These are phyloP conservation scores for Cylindrodendrum hubeiense DNA, from an alignment of 2,329 filamentous ascomycete species.

Conservation along the genomic window DNA sequence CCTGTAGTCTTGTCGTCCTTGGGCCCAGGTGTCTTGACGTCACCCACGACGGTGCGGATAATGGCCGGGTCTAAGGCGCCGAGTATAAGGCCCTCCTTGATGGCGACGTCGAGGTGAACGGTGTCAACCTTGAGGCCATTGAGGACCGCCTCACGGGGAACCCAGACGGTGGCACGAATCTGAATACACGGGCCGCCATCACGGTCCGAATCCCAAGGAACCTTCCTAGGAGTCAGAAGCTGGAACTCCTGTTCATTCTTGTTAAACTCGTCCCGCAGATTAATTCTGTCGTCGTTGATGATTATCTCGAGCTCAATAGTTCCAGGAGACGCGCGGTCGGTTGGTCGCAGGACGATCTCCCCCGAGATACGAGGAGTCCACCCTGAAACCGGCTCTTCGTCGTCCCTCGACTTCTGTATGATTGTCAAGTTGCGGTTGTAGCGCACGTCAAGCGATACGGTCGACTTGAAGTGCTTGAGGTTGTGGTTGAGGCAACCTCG, in stretches of 20 bases:
- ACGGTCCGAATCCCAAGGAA: conserved; percentile 44
- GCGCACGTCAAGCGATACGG: conserved; percentile 49
- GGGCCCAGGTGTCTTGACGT: conserved; percentile 52
- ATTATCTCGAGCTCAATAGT: conserved; percentile 58
- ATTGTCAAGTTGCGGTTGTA: conserved; percentile 53
- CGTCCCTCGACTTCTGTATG: conserved; percentile 50
- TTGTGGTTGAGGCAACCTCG: conserved; percentile 41
- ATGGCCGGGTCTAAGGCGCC: conserved; percentile 42
- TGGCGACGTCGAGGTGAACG: conserved; percentile 54
- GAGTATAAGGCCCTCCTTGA: conserved; percentile 56
- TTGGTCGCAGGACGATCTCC: conserved; percentile 58
- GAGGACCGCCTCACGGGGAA: conserved; percentile 56
- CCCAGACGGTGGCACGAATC: conserved; percentile 61
- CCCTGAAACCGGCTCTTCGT: conserved; percentile 31
- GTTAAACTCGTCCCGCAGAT: conserved; percentile 50
- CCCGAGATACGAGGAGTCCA: conserved; percentile 56
- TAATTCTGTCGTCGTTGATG: conserved; percentile 58
- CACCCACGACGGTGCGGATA: conserved; percentile 54
- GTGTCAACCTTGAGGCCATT: conserved; percentile 51
- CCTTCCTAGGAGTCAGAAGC: conserved; percentile 53
- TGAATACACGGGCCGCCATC: conserved; percentile 58
- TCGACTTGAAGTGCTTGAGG: not conserved
- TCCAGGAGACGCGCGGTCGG: conserved; percentile 48
- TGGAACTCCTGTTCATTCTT: conserved; percentile 52
- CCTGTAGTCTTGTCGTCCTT: conserved; percentile 36